Percentiles rank a stretch among this genome's conserved stretches.
Conservation (phyloP, 2,329 filamentous ascomycete species). For the Aspergillus neoniger region DNA sequence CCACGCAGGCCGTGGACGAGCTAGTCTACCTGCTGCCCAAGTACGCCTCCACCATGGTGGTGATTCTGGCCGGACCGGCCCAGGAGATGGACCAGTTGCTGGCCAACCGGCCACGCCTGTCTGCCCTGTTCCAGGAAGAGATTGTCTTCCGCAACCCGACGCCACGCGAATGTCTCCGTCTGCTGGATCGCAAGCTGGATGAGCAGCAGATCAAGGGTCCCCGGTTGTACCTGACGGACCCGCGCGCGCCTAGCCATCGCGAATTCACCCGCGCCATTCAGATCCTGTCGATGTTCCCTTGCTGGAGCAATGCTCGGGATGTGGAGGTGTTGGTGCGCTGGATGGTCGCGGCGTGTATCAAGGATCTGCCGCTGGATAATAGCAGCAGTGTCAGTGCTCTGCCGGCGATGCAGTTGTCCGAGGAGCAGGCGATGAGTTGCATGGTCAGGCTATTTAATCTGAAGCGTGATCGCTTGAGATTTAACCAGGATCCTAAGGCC, state of each 20-base stretch:
- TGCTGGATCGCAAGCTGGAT: slow-evolving; percentile 21
- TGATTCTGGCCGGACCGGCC: slow-evolving; percentile 20
- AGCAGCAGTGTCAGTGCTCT: not conserved
- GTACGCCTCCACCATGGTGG: slow-evolving; percentile 17
- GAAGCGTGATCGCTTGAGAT: slow-evolving; percentile 22
- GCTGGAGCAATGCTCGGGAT: slow-evolving; percentile 24
- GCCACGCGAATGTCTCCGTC: slow-evolving; percentile 21
- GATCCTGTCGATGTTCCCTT: slow-evolving; percentile 25
- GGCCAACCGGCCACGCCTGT: slow-evolving; percentile 20
- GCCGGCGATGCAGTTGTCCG: slow-evolving; percentile 12
- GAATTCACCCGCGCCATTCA: slow-evolving; percentile 26
- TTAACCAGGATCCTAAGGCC: slow-evolving; percentile 23
- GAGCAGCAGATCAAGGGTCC: slow-evolving; percentile 17
- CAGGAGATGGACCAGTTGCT: slow-evolving; percentile 23
- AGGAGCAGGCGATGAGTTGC: slow-evolving; percentile 24
- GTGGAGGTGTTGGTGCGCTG: slow-evolving; percentile 21
- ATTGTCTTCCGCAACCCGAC: slow-evolving; percentile 24
- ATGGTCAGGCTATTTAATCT: slow-evolving; percentile 24
- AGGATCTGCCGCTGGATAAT: slow-evolving; percentile 17
- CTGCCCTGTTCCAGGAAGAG: slow-evolving; percentile 24
- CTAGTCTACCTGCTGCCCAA: slow-evolving; percentile 21
- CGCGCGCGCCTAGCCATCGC: slow-evolving; percentile 16
- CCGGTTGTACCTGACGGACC: slow-evolving; percentile 18
- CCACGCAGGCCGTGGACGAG: slow-evolving; percentile 17
- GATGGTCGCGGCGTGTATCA: slow-evolving; percentile 22